Evolutionary conservation across 352 stramenopile species (phyloP), one percentile per base, ranked within the genome.

Genomic region (Phytophthora kernoviae): DNA sequence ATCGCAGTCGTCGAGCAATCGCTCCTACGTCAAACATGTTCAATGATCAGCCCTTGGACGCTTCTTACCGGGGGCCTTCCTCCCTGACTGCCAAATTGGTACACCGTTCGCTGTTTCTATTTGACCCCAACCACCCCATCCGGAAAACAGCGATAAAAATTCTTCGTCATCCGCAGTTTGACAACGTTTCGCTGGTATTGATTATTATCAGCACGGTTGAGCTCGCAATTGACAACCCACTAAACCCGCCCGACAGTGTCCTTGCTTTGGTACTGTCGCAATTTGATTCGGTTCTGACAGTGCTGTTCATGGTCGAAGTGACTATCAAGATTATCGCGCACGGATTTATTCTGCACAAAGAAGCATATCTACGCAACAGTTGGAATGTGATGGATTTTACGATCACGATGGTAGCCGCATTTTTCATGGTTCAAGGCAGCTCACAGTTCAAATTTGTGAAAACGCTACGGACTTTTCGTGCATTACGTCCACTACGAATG

Each of bases 341-440:
- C 17, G 91, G 91, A 10, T 90, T 94, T 18, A 17, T 93, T 9
- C 43, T 88, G 5, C 74, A 86, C 37, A 54, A 82, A 22, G 65
- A 82, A 22, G 67, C 69, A 21, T 98, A 97, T 45, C 56, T 96
- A 7, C 73, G 81, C 15, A 88, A 94, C 49, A 65, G 67, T 27
- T 98, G 91, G 90, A 98, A 98, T 61, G 53, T 90, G 7, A 83
- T 98, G 42, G 92, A 98, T 49, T 97, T 97, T 49, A 58, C 90
- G 14, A 94, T 97, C 47, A 93, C 95, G 1, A 42, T 68, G 34
- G 53, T 96, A 58, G 75, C 79, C 50, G 56, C 44, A 54, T 93
- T 80, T 26, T 93, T 98, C 75, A 68, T 55, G 81, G 45, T 79
- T 51, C 77, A 94, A 75, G 72, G 96, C 54, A 68, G 63, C 68